Evolutionary conservation across 129 eudicot species (phyloP).

Genomic region (Silybum marianum): DNA sequence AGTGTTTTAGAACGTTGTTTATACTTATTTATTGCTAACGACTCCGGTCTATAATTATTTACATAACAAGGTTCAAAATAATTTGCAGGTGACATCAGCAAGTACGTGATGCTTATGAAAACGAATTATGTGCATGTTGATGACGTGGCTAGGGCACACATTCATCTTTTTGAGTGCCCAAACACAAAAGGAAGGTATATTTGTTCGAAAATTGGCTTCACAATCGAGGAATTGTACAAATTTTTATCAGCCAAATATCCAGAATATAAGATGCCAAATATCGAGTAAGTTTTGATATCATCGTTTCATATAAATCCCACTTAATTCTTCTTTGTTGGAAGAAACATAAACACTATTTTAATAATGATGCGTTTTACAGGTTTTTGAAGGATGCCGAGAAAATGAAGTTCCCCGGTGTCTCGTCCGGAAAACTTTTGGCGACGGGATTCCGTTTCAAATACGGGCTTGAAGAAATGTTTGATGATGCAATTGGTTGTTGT

Average conservation of each 20-base stretch:
- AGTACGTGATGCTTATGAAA: background rate
- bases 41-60: background rate
- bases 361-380: no score
- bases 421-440: no score
- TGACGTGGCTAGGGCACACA: slow-evolving; percentile 60
- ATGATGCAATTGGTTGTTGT: no score
- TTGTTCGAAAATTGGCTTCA: slow-evolving; percentile 43
- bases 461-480: no score
- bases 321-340: background rate
- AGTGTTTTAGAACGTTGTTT: background rate
- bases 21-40: background rate
- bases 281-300: slow-evolving; percentile 41
- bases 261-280: slow-evolving; percentile 36
- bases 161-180: slow-evolving; percentile 49
- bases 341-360: background rate
- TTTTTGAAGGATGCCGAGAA: no score
- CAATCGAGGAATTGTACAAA: slow-evolving; percentile 34
- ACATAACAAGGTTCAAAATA: no score
- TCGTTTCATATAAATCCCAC: background rate
- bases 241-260: slow-evolving; percentile 49
- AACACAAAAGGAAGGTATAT: slow-evolving; percentile 61
- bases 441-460: no score
- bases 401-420: no score
- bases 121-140: slow-evolving; percentile 48
- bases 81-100: slow-evolving; percentile 33